Evolutionary conservation across 2,329 filamentous ascomycete genomes (phyloP).

Genomic region (Monilinia laxa): DNA sequence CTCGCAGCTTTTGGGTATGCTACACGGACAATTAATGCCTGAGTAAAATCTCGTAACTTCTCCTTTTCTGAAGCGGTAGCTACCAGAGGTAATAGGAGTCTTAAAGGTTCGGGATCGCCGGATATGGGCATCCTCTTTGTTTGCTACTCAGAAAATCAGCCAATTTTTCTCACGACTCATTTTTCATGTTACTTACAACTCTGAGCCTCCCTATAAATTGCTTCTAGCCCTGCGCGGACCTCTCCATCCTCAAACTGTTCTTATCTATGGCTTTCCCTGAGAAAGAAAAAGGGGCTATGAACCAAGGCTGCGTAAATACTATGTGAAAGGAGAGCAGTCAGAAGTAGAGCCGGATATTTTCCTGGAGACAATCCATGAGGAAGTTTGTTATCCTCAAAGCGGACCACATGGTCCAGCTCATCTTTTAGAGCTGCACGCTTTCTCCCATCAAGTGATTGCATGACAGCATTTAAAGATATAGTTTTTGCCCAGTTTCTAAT

Average conservation of each 20-base stretch:
- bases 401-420: conserved; percentile 8
- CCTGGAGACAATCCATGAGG: conserved; percentile 11
- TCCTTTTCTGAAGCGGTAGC: conserved; percentile 8
- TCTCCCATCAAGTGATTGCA: neutral
- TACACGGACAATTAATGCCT: conserved; percentile 2
- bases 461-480: neutral
- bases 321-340: conserved; percentile 29
- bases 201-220: neutral
- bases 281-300: conserved; percentile 26
- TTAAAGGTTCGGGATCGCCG: conserved; percentile 31
- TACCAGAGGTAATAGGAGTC: conserved; percentile 26
- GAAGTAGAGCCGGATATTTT: conserved; percentile 26
- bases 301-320: conserved; percentile 25
- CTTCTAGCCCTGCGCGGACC: neutral
- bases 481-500: conserved; percentile 23
- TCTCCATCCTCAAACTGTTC: neutral
- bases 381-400: conserved; percentile 19
- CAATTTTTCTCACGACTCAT: neutral
- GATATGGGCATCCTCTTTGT: conserved; percentile 27
- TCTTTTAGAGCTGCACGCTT: neutral
- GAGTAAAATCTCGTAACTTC: conserved; percentile 16
- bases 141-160: conserved; percentile 22
- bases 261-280: neutral
- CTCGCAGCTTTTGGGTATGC: conserved; percentile 20
- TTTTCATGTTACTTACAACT: neutral